Percentiles rank a stretch among this genome's conserved stretches.
phyloP scores from a whole-genome alignment of 2,329 filamentous ascomycete species.

The Pseudogymnoascus sp. region DNA sequence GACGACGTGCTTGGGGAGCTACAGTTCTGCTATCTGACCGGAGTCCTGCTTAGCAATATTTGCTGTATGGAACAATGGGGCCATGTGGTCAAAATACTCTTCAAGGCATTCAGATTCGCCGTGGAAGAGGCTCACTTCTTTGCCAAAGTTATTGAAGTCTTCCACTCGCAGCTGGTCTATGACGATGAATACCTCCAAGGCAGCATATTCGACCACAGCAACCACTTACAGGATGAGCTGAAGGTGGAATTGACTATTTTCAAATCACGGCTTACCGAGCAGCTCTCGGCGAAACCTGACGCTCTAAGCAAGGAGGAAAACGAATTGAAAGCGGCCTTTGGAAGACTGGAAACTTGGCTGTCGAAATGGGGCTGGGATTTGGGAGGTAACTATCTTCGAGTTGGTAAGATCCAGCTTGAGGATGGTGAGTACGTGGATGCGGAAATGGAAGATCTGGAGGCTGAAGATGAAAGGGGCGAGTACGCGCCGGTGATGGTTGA shows the following conservation, averaged over 20 bases:
- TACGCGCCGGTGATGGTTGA: conserved; percentile 27
- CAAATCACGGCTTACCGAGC: conserved; percentile 43
- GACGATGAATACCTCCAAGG: conserved; percentile 38
- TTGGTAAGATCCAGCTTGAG: conserved; percentile 42
- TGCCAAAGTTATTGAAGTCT: conserved; percentile 37
- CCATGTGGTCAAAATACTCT: conserved; percentile 43
- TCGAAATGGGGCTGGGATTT: conserved; percentile 48
- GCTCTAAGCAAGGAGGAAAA: conserved; percentile 33
- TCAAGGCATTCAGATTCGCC: conserved; percentile 41
- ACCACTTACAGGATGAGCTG: conserved; percentile 28
- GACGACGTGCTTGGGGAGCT: conserved; percentile 48
- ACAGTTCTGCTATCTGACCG: conserved; percentile 50
- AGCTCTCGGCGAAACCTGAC: conserved; percentile 31
- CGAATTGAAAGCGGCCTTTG: conserved; percentile 40
- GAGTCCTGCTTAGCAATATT: conserved; percentile 48
- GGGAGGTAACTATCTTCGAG: conserved; percentile 38
- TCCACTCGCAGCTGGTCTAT: conserved; percentile 48
- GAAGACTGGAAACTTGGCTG: conserved; percentile 39
- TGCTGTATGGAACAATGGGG: conserved; percentile 56
- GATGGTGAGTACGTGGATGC: conserved; percentile 42
- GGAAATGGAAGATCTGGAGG: conserved; percentile 42
- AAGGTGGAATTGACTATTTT: conserved; percentile 44
- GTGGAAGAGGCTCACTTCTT: conserved; percentile 36
- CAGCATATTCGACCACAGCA: conserved; percentile 30
- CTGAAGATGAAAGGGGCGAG: conserved; percentile 37